A percentile compares a stretch with the other conserved stretches of the same genome.
Conservation (phyloP, 768 basidiomycete genomes). For the Tylopilus sp. region DNA sequence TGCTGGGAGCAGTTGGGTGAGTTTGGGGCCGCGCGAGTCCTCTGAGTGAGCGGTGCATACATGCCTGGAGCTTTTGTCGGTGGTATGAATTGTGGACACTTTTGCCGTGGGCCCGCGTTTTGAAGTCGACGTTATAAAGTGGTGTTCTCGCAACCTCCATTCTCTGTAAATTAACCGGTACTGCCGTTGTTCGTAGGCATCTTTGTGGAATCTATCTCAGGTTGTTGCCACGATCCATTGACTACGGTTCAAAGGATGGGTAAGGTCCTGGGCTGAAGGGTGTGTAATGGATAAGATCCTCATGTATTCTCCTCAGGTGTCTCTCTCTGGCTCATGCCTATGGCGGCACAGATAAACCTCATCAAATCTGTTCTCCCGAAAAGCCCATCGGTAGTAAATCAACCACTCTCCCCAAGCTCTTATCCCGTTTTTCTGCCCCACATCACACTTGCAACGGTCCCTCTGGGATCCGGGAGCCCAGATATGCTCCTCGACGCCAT, state of each 20-base stretch:
- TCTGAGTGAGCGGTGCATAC: slow-evolving; percentile 13
- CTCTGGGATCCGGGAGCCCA: slow-evolving; percentile 17
- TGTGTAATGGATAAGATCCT: background rate
- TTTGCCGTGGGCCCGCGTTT: background rate
- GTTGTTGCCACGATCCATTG: background rate
- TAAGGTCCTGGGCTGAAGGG: slow-evolving; percentile 8
- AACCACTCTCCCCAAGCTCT: slow-evolving; percentile 33
- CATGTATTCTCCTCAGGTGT: slow-evolving; percentile 38
- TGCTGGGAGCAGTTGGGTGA: slow-evolving; percentile 70
- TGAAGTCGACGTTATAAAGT: background rate
- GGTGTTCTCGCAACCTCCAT: background rate
- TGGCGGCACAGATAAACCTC: slow-evolving; percentile 37
- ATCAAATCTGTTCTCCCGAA: slow-evolving; percentile 49
- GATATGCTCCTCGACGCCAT: slow-evolving; percentile 38
- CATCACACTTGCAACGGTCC: slow-evolving; percentile 57
- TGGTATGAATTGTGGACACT: background rate
- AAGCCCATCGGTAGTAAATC: slow-evolving; percentile 22
- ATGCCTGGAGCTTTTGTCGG: background rate
- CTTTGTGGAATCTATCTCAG: no score
- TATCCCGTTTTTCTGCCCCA: slow-evolving; percentile 68
- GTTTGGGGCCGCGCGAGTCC: slow-evolving; percentile 36
- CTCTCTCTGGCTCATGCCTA: slow-evolving; percentile 71
- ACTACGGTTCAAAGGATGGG: slow-evolving; percentile 14
- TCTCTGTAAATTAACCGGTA: slow-evolving; percentile 11
- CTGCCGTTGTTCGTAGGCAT: background rate